Evolutionary conservation across 108 stramenopile genomes (phyloP).

Genomic region (Schizochytrium sp.): DNA sequence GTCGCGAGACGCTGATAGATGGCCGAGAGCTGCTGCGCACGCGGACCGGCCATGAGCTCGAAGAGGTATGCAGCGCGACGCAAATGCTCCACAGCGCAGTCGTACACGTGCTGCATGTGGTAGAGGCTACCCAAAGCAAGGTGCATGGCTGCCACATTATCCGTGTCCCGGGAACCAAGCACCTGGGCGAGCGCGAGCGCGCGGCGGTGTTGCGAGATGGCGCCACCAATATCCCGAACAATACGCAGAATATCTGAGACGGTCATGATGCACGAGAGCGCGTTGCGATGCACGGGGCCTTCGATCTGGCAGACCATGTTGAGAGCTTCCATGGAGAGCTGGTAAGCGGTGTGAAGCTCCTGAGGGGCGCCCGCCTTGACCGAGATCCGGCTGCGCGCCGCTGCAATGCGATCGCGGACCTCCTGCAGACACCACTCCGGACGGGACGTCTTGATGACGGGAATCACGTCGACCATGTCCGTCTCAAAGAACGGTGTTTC

Average conservation of each 20-base stretch:
- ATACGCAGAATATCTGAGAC: conserved; percentile 64
- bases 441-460: conserved; percentile 75
- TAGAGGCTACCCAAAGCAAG: conserved; percentile 53
- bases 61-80: conserved; percentile 71
- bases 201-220: conserved; percentile 47
- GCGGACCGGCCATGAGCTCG: conserved; percentile 70
- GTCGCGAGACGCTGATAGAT: conserved; percentile 71
- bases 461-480: conserved; percentile 74
- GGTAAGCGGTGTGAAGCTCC: conserved; percentile 55
- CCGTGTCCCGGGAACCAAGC: conserved; percentile 67
- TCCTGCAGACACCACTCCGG: conserved; percentile 66
- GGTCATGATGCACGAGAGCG: conserved; percentile 60
- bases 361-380: conserved; percentile 37
- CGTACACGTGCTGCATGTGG: conserved; percentile 36
- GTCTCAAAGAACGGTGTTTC: conserved; percentile 66
- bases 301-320: conserved; percentile 63
- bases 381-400: conserved; percentile 43
- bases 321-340: conserved; percentile 68
- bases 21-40: conserved; percentile 58
- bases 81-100: conserved; percentile 60
- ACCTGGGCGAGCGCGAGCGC: conserved; percentile 66
- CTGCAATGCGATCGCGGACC: conserved; percentile 60
- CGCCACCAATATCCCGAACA: conserved; percentile 58
- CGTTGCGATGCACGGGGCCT: conserved; percentile 63
- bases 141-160: conserved; percentile 52